phyloP scores from a whole-genome alignment of 2,329 filamentous ascomycete species.

The Penicillium palitans region DNA sequence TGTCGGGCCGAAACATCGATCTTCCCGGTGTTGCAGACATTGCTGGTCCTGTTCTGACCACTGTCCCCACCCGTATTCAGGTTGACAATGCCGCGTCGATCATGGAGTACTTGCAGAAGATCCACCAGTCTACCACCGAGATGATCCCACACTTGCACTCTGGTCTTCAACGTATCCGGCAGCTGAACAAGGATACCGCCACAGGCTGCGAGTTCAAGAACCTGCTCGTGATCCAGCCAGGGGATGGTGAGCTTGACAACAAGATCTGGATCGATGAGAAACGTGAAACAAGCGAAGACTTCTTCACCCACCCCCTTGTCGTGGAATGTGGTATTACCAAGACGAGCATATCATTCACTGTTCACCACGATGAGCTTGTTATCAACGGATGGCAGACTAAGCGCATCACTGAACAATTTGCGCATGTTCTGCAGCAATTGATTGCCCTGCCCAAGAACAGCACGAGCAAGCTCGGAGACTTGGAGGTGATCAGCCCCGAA shows the following conservation, averaged over 20 bases:
- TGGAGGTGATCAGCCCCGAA: slow-evolving; percentile 36
- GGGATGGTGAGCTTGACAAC: slow-evolving; percentile 25
- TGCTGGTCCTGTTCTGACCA: slow-evolving; percentile 46
- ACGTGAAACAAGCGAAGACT: slow-evolving; percentile 59
- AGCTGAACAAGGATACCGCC: slow-evolving; percentile 51
- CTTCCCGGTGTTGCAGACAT: slow-evolving; percentile 51
- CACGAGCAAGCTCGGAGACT: slow-evolving; percentile 25
- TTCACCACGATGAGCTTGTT: slow-evolving; percentile 65
- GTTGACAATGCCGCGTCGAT: slow-evolving; percentile 41
- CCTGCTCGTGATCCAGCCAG: slow-evolving; percentile 46
- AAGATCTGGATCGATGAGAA: slow-evolving; percentile 34
- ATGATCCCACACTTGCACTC: slow-evolving; percentile 67
- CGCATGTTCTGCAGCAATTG: slow-evolving; percentile 37
- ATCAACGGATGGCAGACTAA: slow-evolving; percentile 56
- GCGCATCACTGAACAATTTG: slow-evolving; percentile 55
- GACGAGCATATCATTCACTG: slow-evolving; percentile 58
- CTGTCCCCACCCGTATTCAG: slow-evolving; percentile 42
- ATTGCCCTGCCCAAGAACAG: slow-evolving; percentile 27
- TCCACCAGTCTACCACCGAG: slow-evolving; percentile 58
- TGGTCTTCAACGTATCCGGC: slow-evolving; percentile 55
- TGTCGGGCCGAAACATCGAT: slow-evolving; percentile 55
- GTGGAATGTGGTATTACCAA: slow-evolving; percentile 61
- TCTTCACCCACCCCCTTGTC: slow-evolving; percentile 63
- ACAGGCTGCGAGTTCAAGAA: slow-evolving; percentile 51
- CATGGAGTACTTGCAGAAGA: slow-evolving; percentile 54